phyloP scores from a whole-genome alignment of 805 yeast species.

The Barnettozyma salicaria region DNA sequence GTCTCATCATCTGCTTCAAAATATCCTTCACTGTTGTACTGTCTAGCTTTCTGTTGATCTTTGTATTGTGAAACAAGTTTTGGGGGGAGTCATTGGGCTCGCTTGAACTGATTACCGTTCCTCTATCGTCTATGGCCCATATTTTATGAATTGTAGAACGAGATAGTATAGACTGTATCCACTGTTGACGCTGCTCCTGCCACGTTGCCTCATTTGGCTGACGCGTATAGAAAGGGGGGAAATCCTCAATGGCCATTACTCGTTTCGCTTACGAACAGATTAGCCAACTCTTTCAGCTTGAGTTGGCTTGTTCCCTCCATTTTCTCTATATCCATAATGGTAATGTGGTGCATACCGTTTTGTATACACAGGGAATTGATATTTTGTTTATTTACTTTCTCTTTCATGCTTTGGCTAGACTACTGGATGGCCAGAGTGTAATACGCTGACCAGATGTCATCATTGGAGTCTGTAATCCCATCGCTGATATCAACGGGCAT shows the following conservation, averaged over 20 bases:
- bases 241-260: conserved; percentile 30
- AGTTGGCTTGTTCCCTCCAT: not conserved
- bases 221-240: conserved; percentile 88
- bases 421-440: too few relatives aligned
- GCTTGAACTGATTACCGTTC: conserved; percentile 17
- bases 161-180: conserved; percentile 60
- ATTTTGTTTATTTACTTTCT: too few relatives aligned
- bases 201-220: conserved; percentile 82
- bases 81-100: not conserved
- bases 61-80: conserved; percentile 43
- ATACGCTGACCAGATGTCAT: too few relatives aligned
- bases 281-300: not conserved
- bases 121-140: conserved; percentile 45
- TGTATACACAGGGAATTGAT: too few relatives aligned
- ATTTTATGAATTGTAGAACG: conserved; percentile 53
- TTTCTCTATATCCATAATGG: too few relatives aligned
- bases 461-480: not conserved
- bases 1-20: conserved; percentile 47
- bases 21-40: conserved; percentile 51
- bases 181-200: conserved; percentile 69
- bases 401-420: too few relatives aligned
- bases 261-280: not conserved
- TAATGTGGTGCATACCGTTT: too few relatives aligned
- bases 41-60: conserved; percentile 47
- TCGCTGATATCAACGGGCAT: not conserved